Base-by-base conservation (phyloP, 805 yeast species). In the Candida boleticola region DNA sequence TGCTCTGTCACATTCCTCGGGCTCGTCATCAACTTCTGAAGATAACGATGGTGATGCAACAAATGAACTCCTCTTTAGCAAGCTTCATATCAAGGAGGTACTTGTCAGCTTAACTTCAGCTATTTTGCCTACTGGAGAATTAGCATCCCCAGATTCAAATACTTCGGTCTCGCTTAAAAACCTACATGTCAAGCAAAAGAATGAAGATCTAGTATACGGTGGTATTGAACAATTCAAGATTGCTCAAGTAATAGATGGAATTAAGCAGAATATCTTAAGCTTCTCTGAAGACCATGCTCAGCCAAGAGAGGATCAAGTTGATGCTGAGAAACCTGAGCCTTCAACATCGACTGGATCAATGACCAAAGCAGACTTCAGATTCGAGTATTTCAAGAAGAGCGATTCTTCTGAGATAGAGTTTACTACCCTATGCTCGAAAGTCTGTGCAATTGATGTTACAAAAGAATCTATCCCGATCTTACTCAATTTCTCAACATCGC, bases 51-150 rank as follows among this genome's bases (percentile, higher is more conserved):
- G 48, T 27, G 46, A 44, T 31, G 25, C 39, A 11, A 45, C 27
- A 6, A 16, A 9, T 9, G 22, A 16, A 6, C 17, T 6, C 11
- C 43, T 68, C 3, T 66, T 79, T 43, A 67, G 66, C 17, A 66
- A 61, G 39, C 36, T 80, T 4, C 62, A 53, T 6, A 54, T 82
- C 2, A 45, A 53, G 1, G 52, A 61, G 20, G 41, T 82, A 1
- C 51, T 57, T 0, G 21, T 80, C 2, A 70, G 77, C 45, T 50
- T 79, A 10, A 68, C 74, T 0, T 74, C 84, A 0, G 77, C 80
- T 0, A 42, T 82, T 9, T 45, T 50, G 1, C 41, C 43, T 0
- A 42, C 53, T 16, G 85, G 83, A 0, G 44, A 47, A 0, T 77
- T 79, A 55, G 56, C 66, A 0, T 55, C 68, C n/a, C 47, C 61